phyloP scores from a whole-genome alignment of 202 grass and related monocot species.

The Musa balbisiana region DNA sequence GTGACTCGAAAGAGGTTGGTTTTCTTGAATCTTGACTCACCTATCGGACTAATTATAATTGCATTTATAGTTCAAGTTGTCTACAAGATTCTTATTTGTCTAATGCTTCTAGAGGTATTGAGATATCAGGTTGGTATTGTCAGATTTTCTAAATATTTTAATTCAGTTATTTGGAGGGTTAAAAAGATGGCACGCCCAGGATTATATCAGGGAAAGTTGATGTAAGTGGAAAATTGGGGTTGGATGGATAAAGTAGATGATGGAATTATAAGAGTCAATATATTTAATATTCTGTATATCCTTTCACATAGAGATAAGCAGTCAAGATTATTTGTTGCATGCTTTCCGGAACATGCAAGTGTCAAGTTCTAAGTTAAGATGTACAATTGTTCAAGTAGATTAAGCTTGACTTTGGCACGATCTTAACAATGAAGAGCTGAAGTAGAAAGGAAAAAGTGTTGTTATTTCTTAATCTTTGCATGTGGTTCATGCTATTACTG shows the following conservation, averaged over 20 bases:
- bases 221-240: neutral
- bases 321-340: neutral
- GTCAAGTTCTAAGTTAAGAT: too few species aligned
- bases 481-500: too few species aligned
- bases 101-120: neutral
- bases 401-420: neutral
- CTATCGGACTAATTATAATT: too few species aligned
- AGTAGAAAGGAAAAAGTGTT: neutral
- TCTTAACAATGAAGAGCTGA: neutral
- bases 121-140: neutral
- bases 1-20: constrained; percentile 75
- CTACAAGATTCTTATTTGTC: neutral
- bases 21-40: neutral
- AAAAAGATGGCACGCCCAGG: neutral
- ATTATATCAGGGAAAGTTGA: neutral
- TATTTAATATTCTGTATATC: neutral
- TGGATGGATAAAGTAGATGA: neutral
- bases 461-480: too few species aligned
- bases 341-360: too few species aligned
- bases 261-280: neutral
- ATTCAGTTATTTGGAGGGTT: neutral
- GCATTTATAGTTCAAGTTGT: neutral
- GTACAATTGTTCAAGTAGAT: neutral
- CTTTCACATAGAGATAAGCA: neutral
- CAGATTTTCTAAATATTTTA: neutral